Evolutionary conservation across 768 basidiomycete species (phyloP), one percentile per base, ranked within the genome.

Genomic region (Amanita polypyramis): DNA sequence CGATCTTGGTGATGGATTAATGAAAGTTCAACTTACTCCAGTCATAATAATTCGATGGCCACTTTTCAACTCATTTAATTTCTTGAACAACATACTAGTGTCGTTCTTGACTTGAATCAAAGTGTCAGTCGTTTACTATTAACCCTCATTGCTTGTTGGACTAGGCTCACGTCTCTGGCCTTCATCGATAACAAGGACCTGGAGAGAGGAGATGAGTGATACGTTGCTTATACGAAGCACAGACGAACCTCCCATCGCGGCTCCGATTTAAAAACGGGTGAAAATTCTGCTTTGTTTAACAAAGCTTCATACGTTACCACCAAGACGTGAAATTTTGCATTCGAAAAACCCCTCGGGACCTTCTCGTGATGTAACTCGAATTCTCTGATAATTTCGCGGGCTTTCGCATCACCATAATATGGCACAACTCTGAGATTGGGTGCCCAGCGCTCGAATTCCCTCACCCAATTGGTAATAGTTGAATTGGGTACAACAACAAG

Each of bases 401-500:
- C 73, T 56, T 79, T 80, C 30, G 77, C 75, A 56, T 86, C 87
- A n/a, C 89, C 87, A 55, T 82, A 80, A 62, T 82, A 95, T 0
- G 91, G 87, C 19, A 93, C 89, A 37, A 88, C 91, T n/a, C 74
- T 60, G 6, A 82, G 69, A 34, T 67, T 63, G 0, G 88, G 88
- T 0, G 86, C 84, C 77, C 88, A 91, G 51, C 83, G 78, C 56
- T 88, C 83, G 54, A 98, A 91, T 61, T 99, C 96, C 29, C 96
- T 75, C 11, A 95, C 78, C 95, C 94, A 96, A 55, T 91, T 96
- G 4, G 84, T 84, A 53, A 98, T 85, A 0, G 94, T 96, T 10
- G 93, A 95, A 60, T 99, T 96, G 0, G 96, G 96, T 4, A 98
- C 96, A 4, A 96, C 82, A 9, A 99, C 81, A 11, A 99, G 75